Evolutionary conservation across 257 asterid species (phyloP), one percentile per base, ranked within the genome.

Genomic region (Przewalskia tangutica): DNA sequence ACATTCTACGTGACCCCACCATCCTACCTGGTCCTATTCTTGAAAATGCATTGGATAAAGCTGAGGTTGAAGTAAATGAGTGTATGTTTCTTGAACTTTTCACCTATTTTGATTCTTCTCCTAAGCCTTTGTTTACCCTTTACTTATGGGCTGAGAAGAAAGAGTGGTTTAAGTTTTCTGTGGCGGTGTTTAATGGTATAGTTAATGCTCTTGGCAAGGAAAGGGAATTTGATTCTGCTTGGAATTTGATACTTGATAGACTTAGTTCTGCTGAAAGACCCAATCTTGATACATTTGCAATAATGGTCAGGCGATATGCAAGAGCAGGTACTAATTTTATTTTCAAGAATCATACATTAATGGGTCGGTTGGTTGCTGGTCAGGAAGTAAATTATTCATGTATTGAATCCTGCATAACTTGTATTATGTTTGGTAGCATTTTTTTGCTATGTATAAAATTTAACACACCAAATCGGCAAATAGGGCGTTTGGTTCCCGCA

Each of bases 101-200:
- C 79, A 81, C 80, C 70, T 89, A 84, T 46, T 88, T 94, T 63
- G 92, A 90, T 89, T 91, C 92, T 84, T 87, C 95, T 8, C 90
- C 94, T 10, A 92, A 92, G 80, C 94, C 91, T 70, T 82, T 92
- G 84, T 86, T 90, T 84, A 79, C 90, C 51, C 90, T 94, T 67
- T 95, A 88, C 88, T 84, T 82, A 54, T 95, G 98, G 97, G 92
- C 94, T 2, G 88, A 86, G 86, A 89, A 88, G 84, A 90, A 86
- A 83, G 85, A 93, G 27, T 89, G 86, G 80, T 91, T 83, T 80
- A 51, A 53, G 16, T 89, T 87, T 76, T 89, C 94, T 10, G 17
- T 84, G 7, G 81, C 82, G 1, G 89, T 92, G 73, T 91, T 95
- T 58, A 92, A 93, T 86, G 90, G 91, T 34, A 60, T 89, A 89